Evolutionary conservation across 352 stramenopile species (phyloP), one percentile per base, ranked within the genome.

Genomic region (Phytophthora idaei): DNA sequence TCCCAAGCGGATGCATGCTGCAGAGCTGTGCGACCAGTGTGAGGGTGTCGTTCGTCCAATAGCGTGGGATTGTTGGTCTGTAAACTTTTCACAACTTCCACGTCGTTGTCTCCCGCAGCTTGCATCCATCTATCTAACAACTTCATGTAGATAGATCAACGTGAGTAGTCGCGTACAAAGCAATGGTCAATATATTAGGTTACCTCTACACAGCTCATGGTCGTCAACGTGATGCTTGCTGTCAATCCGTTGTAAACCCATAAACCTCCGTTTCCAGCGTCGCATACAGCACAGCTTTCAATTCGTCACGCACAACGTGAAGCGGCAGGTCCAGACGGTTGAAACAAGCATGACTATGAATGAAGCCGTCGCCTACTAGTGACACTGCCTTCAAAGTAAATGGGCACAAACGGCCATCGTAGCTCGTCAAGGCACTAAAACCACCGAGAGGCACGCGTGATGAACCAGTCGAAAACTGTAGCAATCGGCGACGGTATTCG

Each of bases 281-380:
- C 37, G 73, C 76, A 47, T 82, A 77, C 8, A 91, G 58, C 7
- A 90, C 71, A 10, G 72, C 69, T 27, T 74, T 73, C 17, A 91
- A 64, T 37, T 98, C 90, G 10, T 90, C 77, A 47, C 89, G 93
- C 1, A 80, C 82, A 27, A 92, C 88, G 71, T 98, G 98, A 52
- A 98, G 63, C 27, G 97, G 96, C 14, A 99, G 74, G 73, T 99
- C 97, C 61, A 99, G 94, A 4, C 80, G 80, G 36, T 90, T 91
- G 61, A 88, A 91, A 50, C 83, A 91, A 15, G 83, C 79, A 57
- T 91, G 83, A 37, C 80, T 80, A 32, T 74, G 67, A 31, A 86
- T 73, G 44, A 78, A 86, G 1, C 76, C 78, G 36, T 70, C 64
- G 9, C 67, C 69, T 7, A 77, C 61, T 12, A 79, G 59, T 0